These are phyloP conservation scores for Alternaria tenuissima DNA, from an alignment of 2,329 filamentous ascomycete species.

Conservation along the genomic window DNA sequence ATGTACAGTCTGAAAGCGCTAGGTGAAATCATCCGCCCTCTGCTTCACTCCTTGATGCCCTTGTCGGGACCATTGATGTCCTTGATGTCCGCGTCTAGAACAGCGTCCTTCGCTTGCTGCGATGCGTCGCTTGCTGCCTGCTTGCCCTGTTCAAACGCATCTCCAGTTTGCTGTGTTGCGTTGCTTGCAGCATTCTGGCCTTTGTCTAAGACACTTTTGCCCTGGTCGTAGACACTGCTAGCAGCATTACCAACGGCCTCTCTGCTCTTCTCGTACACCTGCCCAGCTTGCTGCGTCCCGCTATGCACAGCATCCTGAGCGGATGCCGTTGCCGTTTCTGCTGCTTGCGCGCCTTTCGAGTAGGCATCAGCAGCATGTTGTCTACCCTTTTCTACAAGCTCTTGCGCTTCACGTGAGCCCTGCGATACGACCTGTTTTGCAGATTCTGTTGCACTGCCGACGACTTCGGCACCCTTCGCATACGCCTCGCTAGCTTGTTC, in stretches of 20 bases:
- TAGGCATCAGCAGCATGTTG: conserved; percentile 29
- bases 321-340: conserved; percentile 13
- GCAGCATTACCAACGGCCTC: conserved; percentile 10
- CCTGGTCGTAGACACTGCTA: conserved; percentile 18
- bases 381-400: conserved; percentile 37
- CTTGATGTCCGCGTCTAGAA: conserved; percentile 25
- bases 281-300: conserved; percentile 18
- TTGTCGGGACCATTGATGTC: conserved; percentile 27
- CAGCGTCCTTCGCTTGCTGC: conserved; percentile 29
- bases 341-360: conserved; percentile 15
- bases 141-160: conserved; percentile 37
- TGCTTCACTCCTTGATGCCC: conserved; percentile 24
- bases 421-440: conserved; percentile 35
- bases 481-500: conserved; percentile 33
- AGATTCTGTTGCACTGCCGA: conserved; percentile 35
- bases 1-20: conserved; percentile 26
- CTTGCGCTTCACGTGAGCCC: conserved; percentile 39
- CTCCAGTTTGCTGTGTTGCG: conserved; percentile 20
- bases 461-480: conserved; percentile 35
- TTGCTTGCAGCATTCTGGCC: conserved; percentile 28
- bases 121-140: conserved; percentile 19
- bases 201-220: conserved; percentile 32
- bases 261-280: conserved; percentile 1
- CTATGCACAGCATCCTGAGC: conserved; percentile 13
- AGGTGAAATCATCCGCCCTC: not conserved